Evolutionary conservation across 306 rosid species (phyloP).

Genomic region (Lathyrus oleraceus): DNA sequence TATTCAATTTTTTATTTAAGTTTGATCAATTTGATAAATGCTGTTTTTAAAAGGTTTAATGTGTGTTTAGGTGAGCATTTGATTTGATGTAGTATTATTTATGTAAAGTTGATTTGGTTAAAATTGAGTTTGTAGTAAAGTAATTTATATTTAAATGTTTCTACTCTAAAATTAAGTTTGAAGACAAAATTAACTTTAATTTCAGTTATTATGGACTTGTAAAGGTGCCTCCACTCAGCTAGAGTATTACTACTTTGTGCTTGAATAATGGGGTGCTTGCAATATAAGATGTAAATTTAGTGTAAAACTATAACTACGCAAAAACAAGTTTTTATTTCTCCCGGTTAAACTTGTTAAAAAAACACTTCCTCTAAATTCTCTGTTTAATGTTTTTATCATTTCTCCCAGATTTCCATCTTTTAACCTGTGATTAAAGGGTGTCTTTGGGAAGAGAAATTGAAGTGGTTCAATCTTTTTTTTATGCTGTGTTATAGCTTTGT

Average conservation of each 20-base stretch:
- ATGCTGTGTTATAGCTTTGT: background rate
- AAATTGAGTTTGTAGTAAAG: background rate
- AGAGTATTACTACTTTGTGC: background rate
- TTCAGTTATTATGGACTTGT: background rate
- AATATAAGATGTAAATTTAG: background rate
- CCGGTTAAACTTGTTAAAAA: background rate
- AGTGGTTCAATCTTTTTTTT: background rate
- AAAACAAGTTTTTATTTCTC: background rate
- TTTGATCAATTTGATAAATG: background rate
- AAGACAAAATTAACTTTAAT: background rate
- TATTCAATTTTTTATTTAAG: background rate
- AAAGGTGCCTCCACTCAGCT: background rate
- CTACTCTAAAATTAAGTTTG: background rate
- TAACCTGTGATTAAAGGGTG: background rate
- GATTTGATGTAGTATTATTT: background rate
- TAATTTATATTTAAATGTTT: background rate
- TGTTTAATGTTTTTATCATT: too few species aligned
- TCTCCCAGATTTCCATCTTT: background rate
- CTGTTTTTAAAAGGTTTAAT: constrained; percentile 15
- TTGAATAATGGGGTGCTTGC: background rate
- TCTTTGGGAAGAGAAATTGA: background rate
- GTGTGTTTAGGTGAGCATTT: background rate
- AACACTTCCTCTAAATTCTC: too few species aligned
- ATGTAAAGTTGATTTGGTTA: background rate
- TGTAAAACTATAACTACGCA: background rate